Percentiles rank a stretch among this genome's conserved stretches.
These are phyloP conservation scores for Fusarium continuum DNA, from an alignment of 2,329 filamentous ascomycete genomes.

Conservation along the genomic window DNA sequence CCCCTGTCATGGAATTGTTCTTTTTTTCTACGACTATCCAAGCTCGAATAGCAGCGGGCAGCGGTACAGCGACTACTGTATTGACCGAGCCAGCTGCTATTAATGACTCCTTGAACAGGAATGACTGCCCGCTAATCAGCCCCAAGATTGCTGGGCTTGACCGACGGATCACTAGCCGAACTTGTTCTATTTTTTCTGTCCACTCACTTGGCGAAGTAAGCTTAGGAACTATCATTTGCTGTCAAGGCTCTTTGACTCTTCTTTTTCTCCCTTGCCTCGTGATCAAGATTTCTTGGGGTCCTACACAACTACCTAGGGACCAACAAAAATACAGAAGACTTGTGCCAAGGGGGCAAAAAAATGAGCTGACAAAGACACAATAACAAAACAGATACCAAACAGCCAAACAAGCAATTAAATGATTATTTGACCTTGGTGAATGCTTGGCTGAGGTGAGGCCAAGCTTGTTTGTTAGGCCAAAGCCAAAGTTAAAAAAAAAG, in stretches of 20 bases:
- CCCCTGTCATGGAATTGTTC: slow-evolving; percentile 45
- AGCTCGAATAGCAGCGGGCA: slow-evolving; percentile 22
- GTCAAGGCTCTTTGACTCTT: slow-evolving; percentile 7
- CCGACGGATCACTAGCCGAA: slow-evolving; percentile 21
- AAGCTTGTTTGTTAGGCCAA: slow-evolving; percentile 26
- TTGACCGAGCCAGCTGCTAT: slow-evolving; percentile 13
- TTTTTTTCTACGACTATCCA: slow-evolving; percentile 41
- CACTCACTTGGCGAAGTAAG: slow-evolving; percentile 14
- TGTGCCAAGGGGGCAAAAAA: slow-evolving; percentile 16
- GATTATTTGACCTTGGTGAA: background rate
- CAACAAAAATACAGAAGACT: slow-evolving; percentile 10
- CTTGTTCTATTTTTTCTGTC: slow-evolving; percentile 19
- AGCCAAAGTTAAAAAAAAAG: slow-evolving; percentile 17
- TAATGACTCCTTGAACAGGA: slow-evolving; percentile 28
- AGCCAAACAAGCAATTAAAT: slow-evolving; percentile 12
- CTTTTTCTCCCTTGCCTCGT: slow-evolving; percentile 23
- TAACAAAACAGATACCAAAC: background rate
- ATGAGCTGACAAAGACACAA: slow-evolving; percentile 18
- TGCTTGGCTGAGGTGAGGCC: slow-evolving; percentile 11
- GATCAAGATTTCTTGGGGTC: slow-evolving; percentile 21
- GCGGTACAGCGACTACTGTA: slow-evolving; percentile 5
- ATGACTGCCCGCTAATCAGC: slow-evolving; percentile 13
- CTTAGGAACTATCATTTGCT: slow-evolving; percentile 11
- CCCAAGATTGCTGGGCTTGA: slow-evolving; percentile 21
- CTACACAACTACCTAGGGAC: slow-evolving; percentile 3